phyloP scores from a whole-genome alignment of 2,329 filamentous ascomycete species.

The Sphaerulina populicola region DNA sequence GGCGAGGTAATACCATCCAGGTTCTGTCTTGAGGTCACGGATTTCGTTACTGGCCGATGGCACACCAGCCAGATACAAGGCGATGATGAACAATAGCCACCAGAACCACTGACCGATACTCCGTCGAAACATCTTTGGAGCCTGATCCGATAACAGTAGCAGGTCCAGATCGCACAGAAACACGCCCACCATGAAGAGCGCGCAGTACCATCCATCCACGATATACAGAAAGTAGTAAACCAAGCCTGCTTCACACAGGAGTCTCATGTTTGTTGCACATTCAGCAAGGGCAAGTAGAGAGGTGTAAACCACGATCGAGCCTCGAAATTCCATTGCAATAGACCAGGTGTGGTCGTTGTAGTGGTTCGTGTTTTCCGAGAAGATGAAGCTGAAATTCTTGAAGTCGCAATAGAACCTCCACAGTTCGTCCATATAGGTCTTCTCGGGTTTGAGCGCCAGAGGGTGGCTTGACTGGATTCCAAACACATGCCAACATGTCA shows the following conservation, averaged over 20 bases:
- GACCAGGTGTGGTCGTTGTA: conserved; percentile 56
- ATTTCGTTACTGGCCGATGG: conserved; percentile 34
- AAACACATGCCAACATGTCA: conserved; percentile 48
- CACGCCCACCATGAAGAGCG: conserved; percentile 54
- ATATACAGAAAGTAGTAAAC: conserved; percentile 60
- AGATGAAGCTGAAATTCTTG: conserved; percentile 63
- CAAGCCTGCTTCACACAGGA: conserved; percentile 33
- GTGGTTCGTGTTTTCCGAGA: conserved; percentile 41
- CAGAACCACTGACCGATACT: conserved; percentile 36
- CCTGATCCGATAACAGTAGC: conserved; percentile 28
- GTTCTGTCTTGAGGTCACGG: conserved; percentile 2
- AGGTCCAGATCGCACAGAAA: conserved; percentile 54
- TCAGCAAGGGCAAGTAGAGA: conserved; percentile 49
- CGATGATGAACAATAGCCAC: conserved; percentile 45
- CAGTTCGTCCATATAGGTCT: conserved; percentile 8
- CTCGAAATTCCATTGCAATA: conserved; percentile 55
- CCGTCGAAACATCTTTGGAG: not conserved
- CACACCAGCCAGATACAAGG: conserved; percentile 53
- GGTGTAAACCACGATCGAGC: conserved; percentile 56
- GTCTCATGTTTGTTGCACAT: conserved; percentile 39
- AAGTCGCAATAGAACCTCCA: conserved; percentile 25
- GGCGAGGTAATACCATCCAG: conserved; percentile 42
- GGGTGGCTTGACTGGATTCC: conserved; percentile 40
- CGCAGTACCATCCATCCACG: conserved; percentile 54
- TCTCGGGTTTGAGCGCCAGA: conserved; percentile 17